Percentiles rank a stretch among this genome's conserved stretches.
These are phyloP conservation scores for Fusarium falciforme DNA, from an alignment of 2,329 filamentous ascomycete genomes.

Conservation along the genomic window DNA sequence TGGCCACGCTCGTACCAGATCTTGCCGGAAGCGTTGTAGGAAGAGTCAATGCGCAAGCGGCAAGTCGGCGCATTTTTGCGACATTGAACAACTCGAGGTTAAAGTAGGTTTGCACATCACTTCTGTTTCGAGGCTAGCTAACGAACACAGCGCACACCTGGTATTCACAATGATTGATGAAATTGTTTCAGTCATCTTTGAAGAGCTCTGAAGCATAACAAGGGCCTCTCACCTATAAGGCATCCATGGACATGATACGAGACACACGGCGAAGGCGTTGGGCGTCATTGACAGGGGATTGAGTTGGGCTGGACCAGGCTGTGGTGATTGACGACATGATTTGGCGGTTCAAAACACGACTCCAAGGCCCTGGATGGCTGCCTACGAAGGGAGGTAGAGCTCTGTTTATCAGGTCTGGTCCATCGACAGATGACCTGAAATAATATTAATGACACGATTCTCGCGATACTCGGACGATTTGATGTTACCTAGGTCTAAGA, in stretches of 20 bases:
- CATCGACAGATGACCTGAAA: constrained; percentile 8
- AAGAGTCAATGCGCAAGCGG: constrained; percentile 88
- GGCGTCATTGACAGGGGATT: constrained; percentile 35
- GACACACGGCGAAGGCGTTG: constrained; percentile 38
- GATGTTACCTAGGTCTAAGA: background rate
- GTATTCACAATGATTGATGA: constrained; percentile 79
- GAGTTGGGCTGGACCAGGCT: constrained; percentile 25
- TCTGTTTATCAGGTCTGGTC: background rate
- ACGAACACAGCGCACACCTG: constrained; percentile 68
- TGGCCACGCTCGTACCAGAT: constrained; percentile 91
- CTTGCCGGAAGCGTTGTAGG: constrained; percentile 94
- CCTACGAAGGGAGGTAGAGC: constrained; percentile 3
- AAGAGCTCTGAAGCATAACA: constrained; percentile 46
- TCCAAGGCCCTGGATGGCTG: background rate
- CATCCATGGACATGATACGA: constrained; percentile 27
- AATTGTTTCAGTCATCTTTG: constrained; percentile 73
- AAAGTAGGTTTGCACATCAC: constrained; percentile 71
- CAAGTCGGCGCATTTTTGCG: constrained; percentile 88
- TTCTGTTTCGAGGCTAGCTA: constrained; percentile 25
- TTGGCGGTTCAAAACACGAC: constrained; percentile 9
- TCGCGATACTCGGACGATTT: background rate
- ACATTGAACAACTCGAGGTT: constrained; percentile 90
- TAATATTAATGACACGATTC: constrained; percentile 31
- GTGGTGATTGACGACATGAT: constrained; percentile 24
- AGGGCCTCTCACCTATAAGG: constrained; percentile 19